These are phyloP conservation scores for Leucosporidium scottii DNA, from an alignment of 768 basidiomycete species.

Conservation along the genomic window DNA sequence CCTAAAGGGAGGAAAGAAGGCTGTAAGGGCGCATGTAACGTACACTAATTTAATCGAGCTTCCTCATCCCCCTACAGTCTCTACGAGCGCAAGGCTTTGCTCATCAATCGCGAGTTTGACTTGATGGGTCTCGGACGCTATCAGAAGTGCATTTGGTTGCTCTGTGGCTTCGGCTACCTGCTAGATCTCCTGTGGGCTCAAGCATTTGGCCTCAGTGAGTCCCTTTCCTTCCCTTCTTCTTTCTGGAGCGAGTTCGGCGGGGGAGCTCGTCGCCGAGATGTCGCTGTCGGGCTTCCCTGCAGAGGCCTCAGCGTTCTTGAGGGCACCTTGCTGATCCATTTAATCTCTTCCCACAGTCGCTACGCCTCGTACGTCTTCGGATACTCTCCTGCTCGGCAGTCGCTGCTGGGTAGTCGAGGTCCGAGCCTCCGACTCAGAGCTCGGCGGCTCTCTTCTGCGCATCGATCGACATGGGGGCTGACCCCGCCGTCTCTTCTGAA, in stretches of 20 bases:
- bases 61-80: background rate
- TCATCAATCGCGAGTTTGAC: conserved; percentile 41
- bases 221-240: background rate
- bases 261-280: background rate
- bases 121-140: conserved; percentile 41
- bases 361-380: background rate
- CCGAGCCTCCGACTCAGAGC: too few relatives aligned
- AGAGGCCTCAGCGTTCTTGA: too few relatives aligned
- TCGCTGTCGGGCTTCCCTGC: too few relatives aligned
- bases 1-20: too few relatives aligned
- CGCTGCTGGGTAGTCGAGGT: too few relatives aligned
- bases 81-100: background rate
- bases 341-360: background rate
- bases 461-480: background rate
- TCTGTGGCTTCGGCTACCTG: conserved; percentile 44
- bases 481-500: background rate
- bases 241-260: conserved; percentile 15
- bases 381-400: too few relatives aligned
- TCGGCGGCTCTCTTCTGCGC: background rate
- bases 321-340: too few relatives aligned
- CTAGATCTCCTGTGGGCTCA: conserved; percentile 43
- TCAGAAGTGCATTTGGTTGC: conserved; percentile 27
- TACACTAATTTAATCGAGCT: too few relatives aligned
- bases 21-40: too few relatives aligned
- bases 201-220: conserved; percentile 30